These are phyloP conservation scores for Nigrospora oryzae DNA, from an alignment of 2,329 filamentous ascomycete species.

Conservation along the genomic window DNA sequence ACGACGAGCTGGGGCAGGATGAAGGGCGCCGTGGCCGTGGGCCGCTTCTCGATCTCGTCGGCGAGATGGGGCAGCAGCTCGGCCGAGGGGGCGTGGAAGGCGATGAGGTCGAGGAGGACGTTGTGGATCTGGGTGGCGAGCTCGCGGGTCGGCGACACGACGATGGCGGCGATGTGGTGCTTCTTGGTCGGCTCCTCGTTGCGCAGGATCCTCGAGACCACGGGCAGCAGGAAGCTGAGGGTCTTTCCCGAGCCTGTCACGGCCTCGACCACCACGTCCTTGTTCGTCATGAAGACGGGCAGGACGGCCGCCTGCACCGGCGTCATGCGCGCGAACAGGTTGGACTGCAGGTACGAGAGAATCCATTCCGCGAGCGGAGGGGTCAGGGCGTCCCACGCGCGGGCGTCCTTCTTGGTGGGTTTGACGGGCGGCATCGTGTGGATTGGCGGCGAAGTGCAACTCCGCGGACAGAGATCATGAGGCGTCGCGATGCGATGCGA, in stretches of 20 bases:
- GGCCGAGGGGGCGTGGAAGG: conserved; percentile 76
- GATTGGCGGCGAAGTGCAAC: too few species aligned
- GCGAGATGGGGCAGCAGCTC: conserved; percentile 50
- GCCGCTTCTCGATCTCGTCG: conserved; percentile 49
- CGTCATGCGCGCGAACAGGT: conserved; percentile 83
- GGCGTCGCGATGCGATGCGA: too few species aligned
- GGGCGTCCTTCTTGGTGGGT: conserved; percentile 33
- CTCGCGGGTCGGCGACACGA: conserved; percentile 90
- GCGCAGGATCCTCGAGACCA: conserved; percentile 74
- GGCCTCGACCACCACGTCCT: conserved; percentile 76
- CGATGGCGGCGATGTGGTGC: conserved; percentile 82
- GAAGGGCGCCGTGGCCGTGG: conserved; percentile 33
- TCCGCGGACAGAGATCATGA: too few species aligned
- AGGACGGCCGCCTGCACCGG: conserved; percentile 83
- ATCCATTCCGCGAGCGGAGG: conserved; percentile 75
- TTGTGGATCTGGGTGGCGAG: conserved; percentile 84
- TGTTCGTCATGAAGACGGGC: conserved; percentile 48
- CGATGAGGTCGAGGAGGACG: conserved; percentile 67
- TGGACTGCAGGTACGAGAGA: conserved; percentile 70
- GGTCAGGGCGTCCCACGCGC: conserved; percentile 60
- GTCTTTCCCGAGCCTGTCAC: conserved; percentile 92
- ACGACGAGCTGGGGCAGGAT: conserved; percentile 82
- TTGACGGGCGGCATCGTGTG: neutral
- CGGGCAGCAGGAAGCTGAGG: conserved; percentile 73
- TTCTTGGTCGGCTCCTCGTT: conserved; percentile 77